Evolutionary conservation across 371 early-diverging fungal species (phyloP).

Genomic region (Apophysomyces elegans): DNA sequence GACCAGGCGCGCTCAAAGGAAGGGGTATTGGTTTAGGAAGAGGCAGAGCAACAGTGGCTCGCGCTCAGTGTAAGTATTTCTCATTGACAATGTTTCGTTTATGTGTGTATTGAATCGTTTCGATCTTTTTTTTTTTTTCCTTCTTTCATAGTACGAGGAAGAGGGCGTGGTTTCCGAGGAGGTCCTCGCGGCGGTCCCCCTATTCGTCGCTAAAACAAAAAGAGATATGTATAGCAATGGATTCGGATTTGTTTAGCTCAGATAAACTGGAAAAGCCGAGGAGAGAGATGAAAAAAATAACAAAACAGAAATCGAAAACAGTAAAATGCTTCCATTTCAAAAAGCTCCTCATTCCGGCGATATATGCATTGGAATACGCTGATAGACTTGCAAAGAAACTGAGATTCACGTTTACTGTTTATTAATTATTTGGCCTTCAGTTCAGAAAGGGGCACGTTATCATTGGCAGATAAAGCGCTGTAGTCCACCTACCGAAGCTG

Average conservation of each 20-base stretch:
- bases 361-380: too few species aligned
- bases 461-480: too few species aligned
- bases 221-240: background rate
- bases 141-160: conserved; percentile 28
- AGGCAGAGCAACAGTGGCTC: conserved; percentile 85
- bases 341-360: too few species aligned
- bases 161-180: conserved; percentile 31
- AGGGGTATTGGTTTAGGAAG: conserved; percentile 86
- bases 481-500: too few species aligned
- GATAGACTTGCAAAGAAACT: too few species aligned
- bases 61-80: conserved; percentile 69
- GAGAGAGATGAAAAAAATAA: background rate
- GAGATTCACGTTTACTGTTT: too few species aligned
- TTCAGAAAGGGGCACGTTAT: too few species aligned
- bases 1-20: conserved; percentile 80
- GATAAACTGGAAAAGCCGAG: background rate
- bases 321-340: too few species aligned
- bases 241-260: background rate
- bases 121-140: background rate
- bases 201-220: conserved; percentile 20
- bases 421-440: too few species aligned
- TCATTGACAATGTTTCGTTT: background rate
- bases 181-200: conserved; percentile 34
- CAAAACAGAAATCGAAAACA: too few species aligned
- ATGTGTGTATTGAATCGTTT: too few species aligned